Percentiles rank a stretch among this genome's conserved stretches.
phyloP scores from a whole-genome alignment of 768 basidiomycete genomes.

The Arthromyces matolae region DNA sequence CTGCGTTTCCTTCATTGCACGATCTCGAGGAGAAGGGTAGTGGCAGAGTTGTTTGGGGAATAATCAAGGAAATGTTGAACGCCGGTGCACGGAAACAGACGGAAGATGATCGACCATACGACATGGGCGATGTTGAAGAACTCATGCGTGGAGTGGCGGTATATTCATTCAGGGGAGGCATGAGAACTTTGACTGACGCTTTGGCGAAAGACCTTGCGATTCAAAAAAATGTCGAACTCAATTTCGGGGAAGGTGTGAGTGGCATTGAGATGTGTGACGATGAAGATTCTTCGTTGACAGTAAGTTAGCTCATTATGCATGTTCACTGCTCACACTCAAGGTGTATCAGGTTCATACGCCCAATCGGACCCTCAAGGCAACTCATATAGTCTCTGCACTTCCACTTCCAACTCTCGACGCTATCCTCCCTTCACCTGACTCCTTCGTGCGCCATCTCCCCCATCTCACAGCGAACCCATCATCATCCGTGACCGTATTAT shows the following conservation, averaged over 20 bases:
- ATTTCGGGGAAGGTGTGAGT: constrained; percentile 37
- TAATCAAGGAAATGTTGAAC: constrained; percentile 30
- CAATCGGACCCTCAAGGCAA: constrained; percentile 32
- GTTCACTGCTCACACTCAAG: constrained; percentile 3
- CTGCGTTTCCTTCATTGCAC: constrained; percentile 75
- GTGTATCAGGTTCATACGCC: constrained; percentile 4
- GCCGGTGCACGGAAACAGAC: constrained; percentile 4
- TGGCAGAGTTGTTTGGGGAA: constrained; percentile 69
- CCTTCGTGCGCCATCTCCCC: constrained; percentile 37
- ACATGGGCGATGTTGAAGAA: constrained; percentile 44
- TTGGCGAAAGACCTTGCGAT: constrained; percentile 45
- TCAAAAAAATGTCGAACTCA: constrained; percentile 56
- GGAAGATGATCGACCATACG: constrained; percentile 30
- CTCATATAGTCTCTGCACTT: constrained; percentile 77
- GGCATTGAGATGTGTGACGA: constrained; percentile 31
- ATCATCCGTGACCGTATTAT: constrained; percentile 84
- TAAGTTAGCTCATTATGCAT: constrained; percentile 26
- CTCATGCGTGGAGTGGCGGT: constrained; percentile 63
- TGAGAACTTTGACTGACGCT: constrained; percentile 60
- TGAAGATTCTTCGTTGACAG: constrained; percentile 38
- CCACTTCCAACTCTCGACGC: constrained; percentile 52
- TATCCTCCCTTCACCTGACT: constrained; percentile 33
- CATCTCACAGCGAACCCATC: constrained; percentile 66
- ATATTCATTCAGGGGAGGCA: constrained; percentile 78
- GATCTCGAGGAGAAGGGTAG: constrained; percentile 61